Base-by-base conservation (phyloP, 2,329 filamentous ascomycete species). In the Byssochlamys sp. region DNA sequence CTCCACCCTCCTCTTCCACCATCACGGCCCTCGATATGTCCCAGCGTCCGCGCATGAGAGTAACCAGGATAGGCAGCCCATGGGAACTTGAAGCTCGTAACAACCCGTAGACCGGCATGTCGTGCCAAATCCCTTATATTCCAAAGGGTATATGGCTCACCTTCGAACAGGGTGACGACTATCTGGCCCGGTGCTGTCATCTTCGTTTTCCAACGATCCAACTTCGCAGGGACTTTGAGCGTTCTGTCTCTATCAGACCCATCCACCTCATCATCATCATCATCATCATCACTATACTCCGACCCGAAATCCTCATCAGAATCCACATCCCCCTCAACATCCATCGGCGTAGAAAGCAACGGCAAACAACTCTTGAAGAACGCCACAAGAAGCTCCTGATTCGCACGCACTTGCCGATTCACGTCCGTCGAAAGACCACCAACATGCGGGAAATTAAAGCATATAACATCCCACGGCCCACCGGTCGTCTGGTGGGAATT, bases 391-490 rank as follows among this genome's bases (percentile, higher is more conserved):
- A 80, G 69, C 58, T 79, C 76, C 74, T 96, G 91, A 76, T 99
- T 97, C 71, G 89, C 84, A 57, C 94, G 85, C 12, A 96, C 91
- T 75, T 99, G 94, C 35, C 94, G 82, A 77, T 96, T 96, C 57
- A 96, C 88, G 76, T 97, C 91, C 65, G 88, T 97, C 62, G 84
- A 88, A 67, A 95, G 86, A 52, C 94, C 94, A 62, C 94, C 94
- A 2, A 95, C 88, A 76, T 99, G 94, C 35, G 94, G 94, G 73
- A 99, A 99, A 79, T 96, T 96, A 83, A 97, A 99, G 63, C 92
- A 80, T 61, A 97, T 86, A 57, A 84, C 82, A 71, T 95, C 86
- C 80, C 88, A 91, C 3, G 77, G 73, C 2, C 74, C 73, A 14
- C 67, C 67, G 19, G 60, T 56, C 24, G 56, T 27, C 27, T 53